Evolutionary conservation across 805 yeast genomes (phyloP), one percentile per base, ranked within the genome.

Genomic region (Saccharomycopsis sp.): DNA sequence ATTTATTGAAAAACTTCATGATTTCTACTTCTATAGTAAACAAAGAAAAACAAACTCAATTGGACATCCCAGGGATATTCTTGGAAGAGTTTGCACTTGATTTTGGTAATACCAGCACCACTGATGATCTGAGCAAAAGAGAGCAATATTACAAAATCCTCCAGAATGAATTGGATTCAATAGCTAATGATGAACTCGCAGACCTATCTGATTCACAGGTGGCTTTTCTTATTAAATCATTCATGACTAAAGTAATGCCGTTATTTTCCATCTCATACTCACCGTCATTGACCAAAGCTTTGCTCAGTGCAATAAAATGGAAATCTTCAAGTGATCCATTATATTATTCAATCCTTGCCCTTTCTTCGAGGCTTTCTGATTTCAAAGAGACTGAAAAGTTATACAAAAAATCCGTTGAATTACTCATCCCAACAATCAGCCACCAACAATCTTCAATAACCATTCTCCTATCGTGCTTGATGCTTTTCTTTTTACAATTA

Each of bases 401-500:
- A 4, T 48, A 39, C 19, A 38, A 44, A 14, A 44, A 41, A 27
- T 24, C 45, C 8, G n/a, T 48, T 6, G 35, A 38, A 17, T 33
- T 44, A 23, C 21, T 48, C 22, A 38, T 44, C 2, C 29, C 35
- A 13, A 31, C 44, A 1, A 32, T 43, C 29, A 35, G 24, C 17
- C 31, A 13, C 19, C 19, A 32, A 35, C 9, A 9, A 5, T 8
- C 14, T 20, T 8, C 35, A 7, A 6, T 14, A 17, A 31, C 35
- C 4, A 17, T 39, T 16, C 20, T 29, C 13, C 8, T 39, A 11
- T 26, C 34, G n/a, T 24, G 33, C 16, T 21, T 49, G 13, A 23
- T 49, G 16, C 22, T 49, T 11, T 49, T 49, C 33, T 40, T 36
- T 4, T 31, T 49, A 4, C 51, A 49, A 34, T 19, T 49, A 8